phyloP scores from a whole-genome alignment of 208 protist species.

The Zelonia costaricensis region DNA sequence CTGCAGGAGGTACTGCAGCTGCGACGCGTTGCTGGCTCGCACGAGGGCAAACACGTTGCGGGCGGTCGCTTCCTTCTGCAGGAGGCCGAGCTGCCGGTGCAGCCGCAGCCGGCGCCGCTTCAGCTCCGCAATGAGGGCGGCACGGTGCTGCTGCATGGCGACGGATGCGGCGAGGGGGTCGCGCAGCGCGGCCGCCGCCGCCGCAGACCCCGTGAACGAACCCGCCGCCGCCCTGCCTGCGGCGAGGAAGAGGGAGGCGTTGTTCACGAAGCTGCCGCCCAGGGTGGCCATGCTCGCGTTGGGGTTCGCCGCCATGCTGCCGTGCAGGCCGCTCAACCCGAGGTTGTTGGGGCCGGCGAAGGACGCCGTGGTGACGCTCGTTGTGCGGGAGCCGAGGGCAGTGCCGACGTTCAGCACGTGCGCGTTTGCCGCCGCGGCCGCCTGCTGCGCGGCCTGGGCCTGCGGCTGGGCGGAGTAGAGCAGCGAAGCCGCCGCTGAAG shows the following conservation, averaged over 20 bases:
- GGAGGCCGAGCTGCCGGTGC: slow-evolving; percentile 44
- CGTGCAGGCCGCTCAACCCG: not conserved
- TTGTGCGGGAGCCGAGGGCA: not conserved
- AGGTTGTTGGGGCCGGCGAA: not conserved
- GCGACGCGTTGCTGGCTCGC: slow-evolving; percentile 71
- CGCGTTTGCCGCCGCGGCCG: too few species aligned
- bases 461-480: not conserved
- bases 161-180: slow-evolving; percentile 29
- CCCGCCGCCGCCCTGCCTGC: too few species aligned
- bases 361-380: not conserved
- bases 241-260: not conserved
- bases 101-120: slow-evolving; percentile 61
- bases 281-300: not conserved
- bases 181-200: slow-evolving; percentile 4
- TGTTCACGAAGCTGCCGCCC: not conserved
- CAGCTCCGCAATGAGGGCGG: slow-evolving; percentile 67
- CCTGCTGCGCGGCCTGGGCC: not conserved
- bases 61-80: slow-evolving; percentile 57
- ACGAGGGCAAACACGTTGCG: slow-evolving; percentile 86
- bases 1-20: slow-evolving; percentile 79
- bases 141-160: slow-evolving; percentile 46
- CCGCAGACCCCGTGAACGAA: slow-evolving; percentile 6
- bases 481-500: not conserved
- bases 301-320: too few species aligned
- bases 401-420: not conserved